Evolutionary conservation across 2,329 filamentous ascomycete species (phyloP).

Genomic region (Trichoderma arundinaceum): DNA sequence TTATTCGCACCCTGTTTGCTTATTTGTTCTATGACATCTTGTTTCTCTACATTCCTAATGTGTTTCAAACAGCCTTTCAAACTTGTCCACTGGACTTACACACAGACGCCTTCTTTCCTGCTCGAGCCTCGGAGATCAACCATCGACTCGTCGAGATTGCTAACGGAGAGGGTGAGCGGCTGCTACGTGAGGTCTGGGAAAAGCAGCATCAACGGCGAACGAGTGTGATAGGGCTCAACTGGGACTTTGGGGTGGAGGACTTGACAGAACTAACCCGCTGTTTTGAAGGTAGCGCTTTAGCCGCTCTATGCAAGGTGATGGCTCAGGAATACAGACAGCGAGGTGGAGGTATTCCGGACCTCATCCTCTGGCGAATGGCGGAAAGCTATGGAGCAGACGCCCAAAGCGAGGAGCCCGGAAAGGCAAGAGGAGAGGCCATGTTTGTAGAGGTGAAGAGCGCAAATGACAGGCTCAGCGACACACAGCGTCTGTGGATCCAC

Average conservation of each 20-base stretch:
- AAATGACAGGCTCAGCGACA: slow-evolving; percentile 94
- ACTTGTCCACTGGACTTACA: slow-evolving; percentile 91
- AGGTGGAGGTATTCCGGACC: slow-evolving; percentile 86
- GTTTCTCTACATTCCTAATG: slow-evolving; percentile 91
- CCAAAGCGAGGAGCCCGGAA: slow-evolving; percentile 38
- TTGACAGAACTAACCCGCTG: slow-evolving; percentile 77
- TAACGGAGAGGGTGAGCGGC: slow-evolving; percentile 73
- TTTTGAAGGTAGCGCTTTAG: slow-evolving; percentile 81
- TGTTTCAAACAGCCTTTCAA: slow-evolving; percentile 95
- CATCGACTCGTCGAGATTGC: slow-evolving; percentile 82
- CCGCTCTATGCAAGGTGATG: slow-evolving; percentile 88
- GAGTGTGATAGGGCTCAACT: slow-evolving; percentile 89
- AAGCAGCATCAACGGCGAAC: slow-evolving; percentile 73
- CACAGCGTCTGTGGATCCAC: slow-evolving; percentile 95
- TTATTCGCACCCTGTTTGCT: slow-evolving; percentile 87
- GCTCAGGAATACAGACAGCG: slow-evolving; percentile 91
- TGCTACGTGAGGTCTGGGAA: slow-evolving; percentile 72
- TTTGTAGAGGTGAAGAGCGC: slow-evolving; percentile 82
- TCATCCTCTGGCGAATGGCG: slow-evolving; percentile 78
- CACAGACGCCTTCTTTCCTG: slow-evolving; percentile 89
- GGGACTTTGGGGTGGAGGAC: slow-evolving; percentile 82
- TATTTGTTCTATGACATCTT: slow-evolving; percentile 93
- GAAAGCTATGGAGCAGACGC: slow-evolving; percentile 36
- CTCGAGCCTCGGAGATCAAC: slow-evolving; percentile 88
- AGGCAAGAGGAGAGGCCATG: slow-evolving; percentile 66